Evolutionary conservation across 169 alveolate species (phyloP).

Genomic region (Neospora caninum): DNA sequence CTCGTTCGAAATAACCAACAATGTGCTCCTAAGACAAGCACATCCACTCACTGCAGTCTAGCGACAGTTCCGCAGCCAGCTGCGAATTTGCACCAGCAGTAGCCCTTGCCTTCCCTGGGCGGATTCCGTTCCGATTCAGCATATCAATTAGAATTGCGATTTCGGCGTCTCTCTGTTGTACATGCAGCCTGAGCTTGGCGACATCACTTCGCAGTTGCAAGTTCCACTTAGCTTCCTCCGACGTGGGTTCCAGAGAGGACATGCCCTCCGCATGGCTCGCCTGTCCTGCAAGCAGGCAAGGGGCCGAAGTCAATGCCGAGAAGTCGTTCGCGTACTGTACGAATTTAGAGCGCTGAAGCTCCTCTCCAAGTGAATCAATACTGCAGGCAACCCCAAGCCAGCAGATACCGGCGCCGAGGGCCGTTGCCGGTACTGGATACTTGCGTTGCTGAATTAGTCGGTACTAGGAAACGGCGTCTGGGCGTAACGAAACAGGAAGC

Average conservation of each 20-base stretch:
- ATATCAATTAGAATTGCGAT: constrained; percentile 81
- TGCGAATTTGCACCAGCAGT: not conserved
- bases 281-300: not conserved
- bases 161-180: constrained; percentile 85
- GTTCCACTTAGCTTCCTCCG: not conserved
- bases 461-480: too few relatives aligned
- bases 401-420: too few relatives aligned
- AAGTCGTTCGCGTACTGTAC: not conserved
- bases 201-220: not conserved
- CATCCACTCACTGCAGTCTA: not conserved
- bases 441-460: too few relatives aligned
- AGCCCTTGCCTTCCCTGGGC: not conserved
- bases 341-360: not conserved
- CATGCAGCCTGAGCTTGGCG: constrained; percentile 50
- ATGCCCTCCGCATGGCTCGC: not conserved
- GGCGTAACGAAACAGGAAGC: too few relatives aligned
- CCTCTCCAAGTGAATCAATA: too few relatives aligned
- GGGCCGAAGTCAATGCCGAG: not conserved
- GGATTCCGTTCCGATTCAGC: constrained; percentile 75
- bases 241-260: not conserved
- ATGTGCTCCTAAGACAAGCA: not conserved
- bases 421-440: too few relatives aligned
- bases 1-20: too few relatives aligned
- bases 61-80: constrained; percentile 29
- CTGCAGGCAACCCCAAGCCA: too few relatives aligned